Percentiles rank a stretch among this genome's conserved stretches.
phyloP scores from a whole-genome alignment of 148 eudicot species.

The Cornus suecica region DNA sequence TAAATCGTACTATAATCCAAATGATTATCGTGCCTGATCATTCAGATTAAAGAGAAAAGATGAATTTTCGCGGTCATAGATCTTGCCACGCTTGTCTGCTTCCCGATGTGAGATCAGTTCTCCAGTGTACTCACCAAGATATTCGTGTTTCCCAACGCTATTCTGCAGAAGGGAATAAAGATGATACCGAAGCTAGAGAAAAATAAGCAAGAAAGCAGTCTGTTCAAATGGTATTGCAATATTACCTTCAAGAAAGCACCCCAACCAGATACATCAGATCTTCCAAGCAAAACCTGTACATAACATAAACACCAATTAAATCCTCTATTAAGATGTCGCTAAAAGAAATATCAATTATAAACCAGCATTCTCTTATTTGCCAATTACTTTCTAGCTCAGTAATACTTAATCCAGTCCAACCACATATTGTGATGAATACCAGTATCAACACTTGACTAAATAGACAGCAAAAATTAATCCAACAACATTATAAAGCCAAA shows the following conservation, averaged over 20 bases:
- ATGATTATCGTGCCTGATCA: constrained; percentile 57
- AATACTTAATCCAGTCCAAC: background rate
- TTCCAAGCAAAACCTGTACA: constrained; percentile 86
- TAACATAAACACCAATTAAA: background rate
- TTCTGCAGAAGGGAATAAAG: constrained; percentile 42
- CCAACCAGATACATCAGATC: constrained; percentile 99
- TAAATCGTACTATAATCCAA: background rate
- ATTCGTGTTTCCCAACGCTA: constrained; percentile 82
- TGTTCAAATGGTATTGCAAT: background rate
- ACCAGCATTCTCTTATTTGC: background rate
- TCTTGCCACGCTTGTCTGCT: constrained; percentile 98
- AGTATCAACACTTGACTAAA: too few relatives aligned
- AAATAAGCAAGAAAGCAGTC: background rate
- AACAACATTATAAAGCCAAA: too few relatives aligned
- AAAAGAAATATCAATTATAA: background rate
- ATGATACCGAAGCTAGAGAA: constrained; percentile 12
- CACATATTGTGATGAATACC: too few relatives aligned
- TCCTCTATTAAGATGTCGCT: background rate
- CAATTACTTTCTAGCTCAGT: background rate
- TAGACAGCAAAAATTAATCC: too few relatives aligned
- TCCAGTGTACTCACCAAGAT: constrained; percentile 99
- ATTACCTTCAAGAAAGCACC: constrained; percentile 97
- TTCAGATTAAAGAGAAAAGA: constrained; percentile 94
- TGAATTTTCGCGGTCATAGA: constrained; percentile 90
- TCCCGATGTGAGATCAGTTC: constrained; percentile 96